Evolutionary conservation across 768 basidiomycete genomes (phyloP).

Genomic region (Artomyces pyxidatus): DNA sequence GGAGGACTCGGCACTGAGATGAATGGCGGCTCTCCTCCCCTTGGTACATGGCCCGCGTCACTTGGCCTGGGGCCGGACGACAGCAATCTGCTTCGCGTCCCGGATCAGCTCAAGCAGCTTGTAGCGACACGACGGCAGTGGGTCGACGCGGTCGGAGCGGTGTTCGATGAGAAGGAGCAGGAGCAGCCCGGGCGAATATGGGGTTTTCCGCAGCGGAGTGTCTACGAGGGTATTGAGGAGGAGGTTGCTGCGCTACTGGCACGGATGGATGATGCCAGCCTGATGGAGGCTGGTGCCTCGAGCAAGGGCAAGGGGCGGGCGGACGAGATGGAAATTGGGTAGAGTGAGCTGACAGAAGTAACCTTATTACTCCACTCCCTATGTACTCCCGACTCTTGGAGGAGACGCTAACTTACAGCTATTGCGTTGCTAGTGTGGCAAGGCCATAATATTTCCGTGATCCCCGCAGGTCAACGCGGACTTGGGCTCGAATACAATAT

Average conservation of each 20-base stretch:
- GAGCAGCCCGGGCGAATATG: slow-evolving; percentile 59
- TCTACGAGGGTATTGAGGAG: slow-evolving; percentile 71
- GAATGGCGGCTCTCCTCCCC: slow-evolving; percentile 13
- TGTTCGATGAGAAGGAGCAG: slow-evolving; percentile 70
- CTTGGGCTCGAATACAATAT: too few species aligned
- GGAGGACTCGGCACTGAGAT: slow-evolving; percentile 21
- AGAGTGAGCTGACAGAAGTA: slow-evolving; percentile 16
- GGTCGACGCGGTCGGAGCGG: slow-evolving; percentile 65
- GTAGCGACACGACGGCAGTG: slow-evolving; percentile 73
- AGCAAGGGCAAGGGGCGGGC: slow-evolving; percentile 49
- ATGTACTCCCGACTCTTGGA: background rate
- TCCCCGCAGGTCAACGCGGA: too few species aligned
- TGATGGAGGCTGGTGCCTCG: slow-evolving; percentile 24
- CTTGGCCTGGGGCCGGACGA: slow-evolving; percentile 64
- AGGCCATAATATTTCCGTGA: too few species aligned
- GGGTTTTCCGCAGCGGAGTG: slow-evolving; percentile 68
- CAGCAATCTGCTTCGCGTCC: slow-evolving; percentile 51
- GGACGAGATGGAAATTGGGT: slow-evolving; percentile 68
- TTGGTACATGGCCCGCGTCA: slow-evolving; percentile 63
- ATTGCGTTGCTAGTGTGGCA: too few species aligned
- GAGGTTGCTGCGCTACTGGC: slow-evolving; percentile 38
- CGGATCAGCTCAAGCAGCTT: slow-evolving; percentile 60
- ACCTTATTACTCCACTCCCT: slow-evolving; percentile 15
- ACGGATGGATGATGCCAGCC: slow-evolving; percentile 17
- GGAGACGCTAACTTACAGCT: too few species aligned